Evolutionary conservation across 192 early-diverging fungal species (phyloP), one percentile per base, ranked within the genome.

Genomic region (Fimicolochytrium jonesii): DNA sequence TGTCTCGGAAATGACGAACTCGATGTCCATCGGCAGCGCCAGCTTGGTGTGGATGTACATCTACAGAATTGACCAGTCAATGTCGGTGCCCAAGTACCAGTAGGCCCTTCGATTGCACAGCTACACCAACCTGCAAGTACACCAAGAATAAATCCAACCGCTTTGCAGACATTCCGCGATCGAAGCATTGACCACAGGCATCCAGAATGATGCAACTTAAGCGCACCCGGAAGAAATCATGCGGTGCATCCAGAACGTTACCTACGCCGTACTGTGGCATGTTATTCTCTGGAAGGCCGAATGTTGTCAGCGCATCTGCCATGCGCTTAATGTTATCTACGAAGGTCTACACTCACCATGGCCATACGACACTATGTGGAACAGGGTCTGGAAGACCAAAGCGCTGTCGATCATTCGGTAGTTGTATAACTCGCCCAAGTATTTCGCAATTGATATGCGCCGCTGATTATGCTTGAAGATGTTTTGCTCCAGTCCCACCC

Each of bases 221-320:
- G 10, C 94, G 86, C 17, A 93, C 80, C 25, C 97, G 86, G 82
- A 99, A 99, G 68, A 88, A 95, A 69, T 98, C 95, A 48, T 84
- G 68, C 13, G 88, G 81, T 4, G 86, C 77, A 64, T 99, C 97
- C 4, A 90, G 67, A 15, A 80, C 79, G 50, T 79, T 85, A 37
- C 72, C 69, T 6, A 58, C 80, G 50, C 54, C 78, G 57, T 31
- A 80, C 63, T 37, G 72, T n/a, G 69, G 84, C 53, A 77, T 72
- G 53, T 61, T 83, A 63, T 39, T 83, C 67, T 76, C 83, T 84
- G 2, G 71, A 67, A 28, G 30, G 26, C 26, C 37, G 25, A 43
- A n/a, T n/a, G n/a, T n/a, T n/a, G n/a, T n/a, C n/a, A n/a, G n/a
- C n/a, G n/a, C n/a, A n/a, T n/a, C n/a, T n/a, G n/a, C n/a, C n/a